Evolutionary conservation across 352 stramenopile genomes (phyloP), one percentile per base, ranked within the genome.

Genomic region (Globisporangium orthogonon): DNA sequence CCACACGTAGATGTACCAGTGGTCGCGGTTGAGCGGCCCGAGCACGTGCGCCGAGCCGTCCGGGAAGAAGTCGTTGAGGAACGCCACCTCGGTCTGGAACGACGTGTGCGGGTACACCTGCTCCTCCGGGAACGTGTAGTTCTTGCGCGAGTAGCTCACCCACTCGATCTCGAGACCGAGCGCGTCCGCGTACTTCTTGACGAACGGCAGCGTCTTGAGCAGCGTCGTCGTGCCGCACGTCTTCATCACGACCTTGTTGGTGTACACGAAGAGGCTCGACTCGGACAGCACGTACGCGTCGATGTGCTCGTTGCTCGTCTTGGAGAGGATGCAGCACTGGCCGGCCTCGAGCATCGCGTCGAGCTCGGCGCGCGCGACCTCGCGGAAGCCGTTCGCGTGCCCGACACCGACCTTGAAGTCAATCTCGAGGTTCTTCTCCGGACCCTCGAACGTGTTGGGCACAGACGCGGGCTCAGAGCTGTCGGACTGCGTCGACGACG

Each of bases 221-320:
- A 99, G 85, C 51, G 97, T 99, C 13, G 97, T 99, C 6, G 97
- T 99, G 50, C 97, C 97, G 74, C 97, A 99, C 39, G 97, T 99
- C 82, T 99, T 99, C 63, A 99, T 94, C 28, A 99, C 94, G 44
- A 99, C 74, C 74, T 99, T 99, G 86, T 98, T 92, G 7, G 94
- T 83, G 72, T 99, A 99, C 31, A 99, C 89, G 69, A 99, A 99
- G 55, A 99, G 88, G 31, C 89, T 98, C 46, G 90, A 98, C 73
- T 98, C 94, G n/a, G 86, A 97, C 44, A 98, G 69, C 47, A 98
- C 92, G 63, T 98, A 98, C 6, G 91, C 87, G 70, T 98, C 93
- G 49, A 98, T 93, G 73, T 98, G 97, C 29, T 96, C 85, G 69
- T 99, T 99, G 61, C 84, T 98, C 14, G 97, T 91, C 58, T 88